phyloP scores from a whole-genome alignment of 2,329 filamentous ascomycete species.

The Whalleya microplaca region DNA sequence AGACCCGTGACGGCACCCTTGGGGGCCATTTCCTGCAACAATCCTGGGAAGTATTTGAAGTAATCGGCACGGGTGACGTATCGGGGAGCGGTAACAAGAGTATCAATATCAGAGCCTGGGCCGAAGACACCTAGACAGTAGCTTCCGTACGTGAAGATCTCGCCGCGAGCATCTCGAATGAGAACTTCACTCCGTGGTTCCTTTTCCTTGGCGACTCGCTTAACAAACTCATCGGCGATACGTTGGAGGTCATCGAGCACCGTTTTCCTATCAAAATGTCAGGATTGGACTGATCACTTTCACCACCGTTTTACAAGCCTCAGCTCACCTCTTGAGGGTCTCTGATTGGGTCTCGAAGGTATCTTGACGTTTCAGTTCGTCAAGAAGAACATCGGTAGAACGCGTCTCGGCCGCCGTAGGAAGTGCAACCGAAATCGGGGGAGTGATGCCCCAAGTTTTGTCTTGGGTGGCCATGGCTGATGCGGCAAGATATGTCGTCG shows the following conservation, averaged over 20 bases:
- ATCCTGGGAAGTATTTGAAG: slow-evolving; percentile 83
- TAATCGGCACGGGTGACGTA: slow-evolving; percentile 90
- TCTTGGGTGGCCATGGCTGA: slow-evolving; percentile 33
- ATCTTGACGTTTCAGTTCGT: slow-evolving; percentile 85
- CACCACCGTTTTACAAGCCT: background rate
- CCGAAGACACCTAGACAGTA: slow-evolving; percentile 93
- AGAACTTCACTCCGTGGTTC: slow-evolving; percentile 73
- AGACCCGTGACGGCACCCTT: slow-evolving; percentile 82
- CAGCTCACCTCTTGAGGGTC: slow-evolving; percentile 75
- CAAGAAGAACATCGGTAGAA: slow-evolving; percentile 77
- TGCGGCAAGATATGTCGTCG: slow-evolving; percentile 1
- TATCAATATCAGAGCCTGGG: slow-evolving; percentile 97
- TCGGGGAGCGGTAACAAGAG: slow-evolving; percentile 87
- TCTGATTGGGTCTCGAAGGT: slow-evolving; percentile 87
- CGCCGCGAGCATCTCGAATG: slow-evolving; percentile 83
- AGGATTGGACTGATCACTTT: slow-evolving; percentile 37
- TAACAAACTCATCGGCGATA: slow-evolving; percentile 86
- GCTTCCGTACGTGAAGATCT: slow-evolving; percentile 95
- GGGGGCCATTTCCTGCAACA: slow-evolving; percentile 77
- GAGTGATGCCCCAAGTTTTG: slow-evolving; percentile 68
- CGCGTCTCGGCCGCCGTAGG: slow-evolving; percentile 79
- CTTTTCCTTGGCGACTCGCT: slow-evolving; percentile 74
- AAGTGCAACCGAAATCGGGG: slow-evolving; percentile 76
- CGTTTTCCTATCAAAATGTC: slow-evolving; percentile 55
- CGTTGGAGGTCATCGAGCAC: slow-evolving; percentile 78